Base-by-base conservation (phyloP, 192 early-diverging fungal species). In the Dissophora globulifera region DNA sequence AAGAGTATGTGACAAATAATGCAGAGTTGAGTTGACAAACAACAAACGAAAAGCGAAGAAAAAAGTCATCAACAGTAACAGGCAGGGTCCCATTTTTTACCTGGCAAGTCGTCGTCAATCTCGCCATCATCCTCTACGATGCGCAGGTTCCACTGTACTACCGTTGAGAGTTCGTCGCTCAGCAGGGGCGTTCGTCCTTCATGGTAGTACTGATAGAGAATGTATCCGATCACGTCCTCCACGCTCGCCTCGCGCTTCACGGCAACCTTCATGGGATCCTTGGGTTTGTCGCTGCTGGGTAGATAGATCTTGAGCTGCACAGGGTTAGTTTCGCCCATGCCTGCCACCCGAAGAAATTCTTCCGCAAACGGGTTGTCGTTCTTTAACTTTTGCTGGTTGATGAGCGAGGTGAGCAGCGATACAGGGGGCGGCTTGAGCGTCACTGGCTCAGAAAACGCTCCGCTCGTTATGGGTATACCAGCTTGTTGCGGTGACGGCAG, bases 101-200 rank as follows among this genome's bases (percentile, higher is more conserved):
- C 92, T 35, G 96, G 96, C 71, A 99, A 91, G 78, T 99, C 95
- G 32, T 97, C 95, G 67, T 99, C 97, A 33, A 99, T 90, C 38
- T 89, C 89, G 20, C 97, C 97, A 81, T 97, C 97, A 59, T 95
- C 95, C 65, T 97, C 96, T 0, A 92, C 94, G 69, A 99, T 97
- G 38, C 93, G 84, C 70, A 99, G 79, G 19, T 89, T 89, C 97
- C 97, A 99, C 68, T 86, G 76, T 3, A 84, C 85, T 13, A 96
- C 87, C 51, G 93, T 87, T 22, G 83, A 86, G 26, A 85, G 63
- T 9, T 89, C 82, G 6, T 76, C 78, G 4, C 87, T 88, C 19
- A 98, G 68, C 17, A 68, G 58, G 13, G 96, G 93, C 27, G 72
- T 38, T 23, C 85, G 59, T 11, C 85, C 85, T 32, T 92, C 85